Percentiles rank a stretch among this genome's conserved stretches.
Conservation (phyloP, 1,284 basidiomycete genomes). For the Cryptococcus sp. region DNA sequence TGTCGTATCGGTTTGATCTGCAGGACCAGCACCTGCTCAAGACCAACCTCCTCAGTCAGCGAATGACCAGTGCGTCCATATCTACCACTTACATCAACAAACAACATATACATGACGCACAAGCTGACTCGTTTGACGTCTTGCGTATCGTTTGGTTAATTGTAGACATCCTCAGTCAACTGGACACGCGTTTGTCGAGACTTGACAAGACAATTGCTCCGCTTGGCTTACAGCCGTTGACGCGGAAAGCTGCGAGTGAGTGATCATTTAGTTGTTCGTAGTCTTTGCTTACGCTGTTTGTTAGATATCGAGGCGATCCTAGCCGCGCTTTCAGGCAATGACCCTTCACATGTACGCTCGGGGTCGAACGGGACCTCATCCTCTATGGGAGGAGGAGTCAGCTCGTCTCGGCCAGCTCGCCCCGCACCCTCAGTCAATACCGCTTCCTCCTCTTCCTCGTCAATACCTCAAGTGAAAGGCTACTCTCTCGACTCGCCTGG, state of each 20-base stretch:
- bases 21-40: slow-evolving; percentile 53
- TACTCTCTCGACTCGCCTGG: slow-evolving; percentile 29
- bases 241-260: slow-evolving; percentile 39
- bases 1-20: not conserved
- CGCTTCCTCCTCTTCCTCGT: slow-evolving; percentile 7
- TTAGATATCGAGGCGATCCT: slow-evolving; percentile 42
- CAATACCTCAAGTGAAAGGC: slow-evolving; percentile 17
- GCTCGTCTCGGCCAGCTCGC: slow-evolving; percentile 2
- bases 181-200: slow-evolving; percentile 48
- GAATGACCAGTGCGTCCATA: slow-evolving; percentile 47
- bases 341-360: not conserved
- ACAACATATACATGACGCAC: no score
- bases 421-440: slow-evolving; percentile 1
- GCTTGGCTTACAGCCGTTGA: slow-evolving; percentile 46
- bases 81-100: no score
- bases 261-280: not conserved
- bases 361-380: no score
- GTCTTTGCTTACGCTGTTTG: not conserved
- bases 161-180: slow-evolving; percentile 46
- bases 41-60: slow-evolving; percentile 50
- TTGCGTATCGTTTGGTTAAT: not conserved
- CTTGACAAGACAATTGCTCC: slow-evolving; percentile 52
- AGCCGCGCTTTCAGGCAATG: slow-evolving; percentile 13
- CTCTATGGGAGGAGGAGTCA: no score
- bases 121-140: not conserved